These are phyloP conservation scores for Dendrocalamus latiflorus DNA, from an alignment of 202 grass and related monocot species.

Conservation along the genomic window DNA sequence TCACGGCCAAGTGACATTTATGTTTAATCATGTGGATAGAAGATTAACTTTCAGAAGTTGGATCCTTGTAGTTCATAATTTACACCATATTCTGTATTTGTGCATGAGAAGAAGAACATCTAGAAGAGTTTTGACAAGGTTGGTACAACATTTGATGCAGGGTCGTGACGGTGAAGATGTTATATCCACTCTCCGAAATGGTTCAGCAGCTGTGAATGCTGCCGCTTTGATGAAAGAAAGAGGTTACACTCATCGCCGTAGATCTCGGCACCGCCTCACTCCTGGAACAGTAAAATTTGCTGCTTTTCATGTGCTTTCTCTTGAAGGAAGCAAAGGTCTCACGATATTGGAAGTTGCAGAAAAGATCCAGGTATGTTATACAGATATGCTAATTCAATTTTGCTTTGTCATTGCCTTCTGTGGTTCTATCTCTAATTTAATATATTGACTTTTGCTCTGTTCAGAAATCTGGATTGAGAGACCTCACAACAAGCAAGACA, in stretches of 20 bases:
- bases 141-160: conserved; percentile 39
- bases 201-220: conserved; percentile 86
- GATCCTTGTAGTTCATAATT: neutral
- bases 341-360: conserved; percentile 98
- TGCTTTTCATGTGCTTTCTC: conserved; percentile 96
- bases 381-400: conserved; percentile 3
- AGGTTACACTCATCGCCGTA: conserved; percentile 72
- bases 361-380: conserved; percentile 80
- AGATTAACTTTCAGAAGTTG: conserved; percentile 10
- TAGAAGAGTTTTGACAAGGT: conserved; percentile 14
- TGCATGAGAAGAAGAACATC: conserved; percentile 1
- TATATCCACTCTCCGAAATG: conserved; percentile 77
- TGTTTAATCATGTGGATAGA: neutral
- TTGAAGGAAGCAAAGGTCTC: conserved; percentile 84
- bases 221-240: conserved; percentile 89
- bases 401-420: neutral
- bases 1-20: neutral
- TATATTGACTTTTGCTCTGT: conserved; percentile 19
- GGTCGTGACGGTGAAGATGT: conserved; percentile 64
- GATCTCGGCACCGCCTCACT: conserved; percentile 80
- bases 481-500: conserved; percentile 97
- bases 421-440: conserved; percentile 14
- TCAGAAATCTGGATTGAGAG: conserved; percentile 96
- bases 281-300: conserved; percentile 99
- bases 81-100: neutral